These are phyloP conservation scores for Tritrichomonas musculus DNA, from an alignment of 208 protist species.

Conservation along the genomic window DNA sequence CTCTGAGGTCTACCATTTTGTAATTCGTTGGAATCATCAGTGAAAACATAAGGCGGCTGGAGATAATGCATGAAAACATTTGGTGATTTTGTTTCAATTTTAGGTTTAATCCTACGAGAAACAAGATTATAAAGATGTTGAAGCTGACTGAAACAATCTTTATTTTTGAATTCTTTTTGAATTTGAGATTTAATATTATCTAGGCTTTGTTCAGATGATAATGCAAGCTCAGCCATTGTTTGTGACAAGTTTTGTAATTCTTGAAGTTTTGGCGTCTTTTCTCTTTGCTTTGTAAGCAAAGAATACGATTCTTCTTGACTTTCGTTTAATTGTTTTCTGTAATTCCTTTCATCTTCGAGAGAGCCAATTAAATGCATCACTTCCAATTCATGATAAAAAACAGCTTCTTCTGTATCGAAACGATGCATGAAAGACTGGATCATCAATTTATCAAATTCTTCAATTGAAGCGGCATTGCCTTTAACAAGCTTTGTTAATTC, in stretches of 20 bases:
- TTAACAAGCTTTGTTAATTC: constrained; percentile 14
- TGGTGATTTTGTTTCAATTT: neutral
- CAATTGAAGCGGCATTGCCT: neutral
- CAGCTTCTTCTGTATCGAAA: neutral
- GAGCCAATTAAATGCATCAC: neutral
- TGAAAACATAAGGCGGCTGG: neutral
- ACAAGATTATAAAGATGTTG: neutral
- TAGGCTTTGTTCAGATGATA: neutral
- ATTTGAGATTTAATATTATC: neutral
- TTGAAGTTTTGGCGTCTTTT: neutral
- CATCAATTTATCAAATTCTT: constrained; percentile 25
- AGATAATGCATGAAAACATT: neutral
- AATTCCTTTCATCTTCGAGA: neutral
- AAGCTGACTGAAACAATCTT: neutral
- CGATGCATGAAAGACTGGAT: neutral
- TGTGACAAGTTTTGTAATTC: neutral
- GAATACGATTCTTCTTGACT: neutral
- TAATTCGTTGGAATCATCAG: neutral
- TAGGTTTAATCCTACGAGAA: neutral
- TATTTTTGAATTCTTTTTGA: neutral
- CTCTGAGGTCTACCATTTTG: neutral
- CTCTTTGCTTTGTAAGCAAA: neutral
- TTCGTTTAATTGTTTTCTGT: neutral
- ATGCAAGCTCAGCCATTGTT: neutral
- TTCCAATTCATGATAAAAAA: constrained; percentile 16